Conservation (phyloP, 2,329 filamentous ascomycete genomes). For the Colletotrichum simmondsii region DNA sequence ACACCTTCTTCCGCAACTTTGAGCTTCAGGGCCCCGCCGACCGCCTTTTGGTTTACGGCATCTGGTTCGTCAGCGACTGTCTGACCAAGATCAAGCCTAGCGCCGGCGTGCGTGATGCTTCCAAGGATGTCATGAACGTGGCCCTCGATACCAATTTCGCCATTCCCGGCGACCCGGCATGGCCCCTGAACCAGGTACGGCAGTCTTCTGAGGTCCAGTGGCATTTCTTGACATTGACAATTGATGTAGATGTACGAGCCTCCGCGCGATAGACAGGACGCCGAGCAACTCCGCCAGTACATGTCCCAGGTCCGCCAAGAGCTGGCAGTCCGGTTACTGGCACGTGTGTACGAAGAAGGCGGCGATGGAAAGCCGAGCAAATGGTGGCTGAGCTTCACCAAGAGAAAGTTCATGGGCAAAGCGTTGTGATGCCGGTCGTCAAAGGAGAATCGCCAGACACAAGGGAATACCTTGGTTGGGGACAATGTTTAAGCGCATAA, state of each 20-base stretch:
- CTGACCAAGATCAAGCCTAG: conserved; percentile 85
- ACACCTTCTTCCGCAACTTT: conserved; percentile 99
- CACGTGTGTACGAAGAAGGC: conserved; percentile 85
- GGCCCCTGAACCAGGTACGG: conserved; percentile 87
- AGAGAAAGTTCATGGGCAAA: conserved; percentile 99
- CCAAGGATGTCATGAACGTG: conserved; percentile 85
- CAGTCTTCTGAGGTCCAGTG: conserved; percentile 13
- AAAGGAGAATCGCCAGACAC: not conserved
- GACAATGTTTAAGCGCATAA: conserved; percentile 19
- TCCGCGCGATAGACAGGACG: conserved; percentile 86
- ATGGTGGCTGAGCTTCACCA: conserved; percentile 99
- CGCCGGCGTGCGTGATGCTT: conserved; percentile 69
- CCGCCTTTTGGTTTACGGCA: conserved; percentile 94
- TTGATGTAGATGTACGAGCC: conserved; percentile 83
- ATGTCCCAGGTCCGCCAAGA: conserved; percentile 94
- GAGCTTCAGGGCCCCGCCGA: conserved; percentile 98
- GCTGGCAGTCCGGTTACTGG: conserved; percentile 83
- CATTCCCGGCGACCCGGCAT: conserved; percentile 91
- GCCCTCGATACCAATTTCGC: conserved; percentile 95
- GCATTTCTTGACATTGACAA: not conserved
- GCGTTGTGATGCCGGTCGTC: conserved; percentile 64
- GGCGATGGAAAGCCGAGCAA: conserved; percentile 77
- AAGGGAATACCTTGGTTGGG: not conserved
- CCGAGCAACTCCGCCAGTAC: conserved; percentile 89
- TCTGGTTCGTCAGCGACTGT: conserved; percentile 92